phyloP scores from a whole-genome alignment of 257 asterid species.

The Penstemon barbatus region DNA sequence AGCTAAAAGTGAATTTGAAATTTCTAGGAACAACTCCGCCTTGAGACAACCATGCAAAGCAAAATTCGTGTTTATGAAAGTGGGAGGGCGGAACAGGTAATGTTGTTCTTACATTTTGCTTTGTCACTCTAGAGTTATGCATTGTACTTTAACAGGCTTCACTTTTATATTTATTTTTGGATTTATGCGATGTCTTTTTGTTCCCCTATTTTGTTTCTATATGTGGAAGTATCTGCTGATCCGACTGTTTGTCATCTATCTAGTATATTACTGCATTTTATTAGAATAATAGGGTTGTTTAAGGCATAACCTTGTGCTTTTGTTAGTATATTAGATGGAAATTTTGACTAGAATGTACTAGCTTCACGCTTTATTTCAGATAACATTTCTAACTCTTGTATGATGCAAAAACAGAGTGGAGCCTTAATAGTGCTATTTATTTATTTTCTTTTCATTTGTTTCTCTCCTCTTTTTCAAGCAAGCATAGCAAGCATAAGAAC shows the following conservation, averaged over 20 bases:
- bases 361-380: too few relatives aligned
- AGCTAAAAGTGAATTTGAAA: conserved; percentile 35
- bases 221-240: not conserved
- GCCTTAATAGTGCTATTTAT: too few relatives aligned
- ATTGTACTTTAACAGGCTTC: conserved; percentile 4
- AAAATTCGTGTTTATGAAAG: conserved; percentile 94
- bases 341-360: too few relatives aligned
- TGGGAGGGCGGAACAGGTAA: conserved; percentile 94
- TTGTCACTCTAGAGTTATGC: not conserved
- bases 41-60: conserved; percentile 92
- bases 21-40: conserved; percentile 87
- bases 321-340: too few relatives aligned
- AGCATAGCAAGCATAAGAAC: too few relatives aligned
- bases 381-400: too few relatives aligned
- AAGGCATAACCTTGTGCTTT: too few relatives aligned
- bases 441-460: too few relatives aligned
- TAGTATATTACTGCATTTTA: too few relatives aligned
- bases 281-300: too few relatives aligned
- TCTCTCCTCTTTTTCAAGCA: too few relatives aligned
- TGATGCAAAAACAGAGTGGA: too few relatives aligned
- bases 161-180: not conserved
- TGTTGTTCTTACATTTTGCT: conserved; percentile 24
- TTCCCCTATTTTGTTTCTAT: not conserved
- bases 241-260: not conserved
- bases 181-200: conserved; percentile 12